These are phyloP conservation scores for Sphaerulina musiva DNA, from an alignment of 2,329 filamentous ascomycete species.

Conservation along the genomic window DNA sequence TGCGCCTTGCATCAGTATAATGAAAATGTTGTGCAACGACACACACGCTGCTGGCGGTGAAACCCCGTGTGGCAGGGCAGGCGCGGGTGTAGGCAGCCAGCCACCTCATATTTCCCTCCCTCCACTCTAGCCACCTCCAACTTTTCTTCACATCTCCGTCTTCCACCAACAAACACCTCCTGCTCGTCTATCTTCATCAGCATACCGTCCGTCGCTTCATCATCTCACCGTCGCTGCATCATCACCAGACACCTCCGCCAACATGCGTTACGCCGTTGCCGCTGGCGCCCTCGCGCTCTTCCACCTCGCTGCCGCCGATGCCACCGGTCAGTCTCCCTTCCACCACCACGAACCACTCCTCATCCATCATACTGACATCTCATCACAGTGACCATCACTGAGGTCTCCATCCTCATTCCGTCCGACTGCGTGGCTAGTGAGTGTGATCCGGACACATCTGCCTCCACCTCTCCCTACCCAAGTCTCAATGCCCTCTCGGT, in stretches of 20 bases:
- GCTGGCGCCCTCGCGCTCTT: constrained; percentile 25
- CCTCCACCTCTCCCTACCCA: constrained; percentile 9
- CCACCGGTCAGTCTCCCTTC: constrained; percentile 20
- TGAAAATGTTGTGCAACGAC: background rate
- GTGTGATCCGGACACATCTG: constrained; percentile 13
- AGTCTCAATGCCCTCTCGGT: constrained; percentile 19
- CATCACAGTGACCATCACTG: constrained; percentile 14
- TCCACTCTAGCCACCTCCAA: background rate
- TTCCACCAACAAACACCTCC: background rate
- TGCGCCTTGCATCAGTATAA: background rate
- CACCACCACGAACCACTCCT: background rate
- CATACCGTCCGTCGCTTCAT: background rate
- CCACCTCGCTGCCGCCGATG: constrained; percentile 21
- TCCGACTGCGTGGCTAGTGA: constrained; percentile 22
- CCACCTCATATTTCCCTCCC: background rate
- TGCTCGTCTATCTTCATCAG: background rate
- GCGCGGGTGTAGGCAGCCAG: background rate
- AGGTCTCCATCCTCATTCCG: constrained; percentile 8
- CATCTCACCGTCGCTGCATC: constrained; percentile 12
- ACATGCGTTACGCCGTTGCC: constrained; percentile 25
- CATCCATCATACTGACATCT: background rate
- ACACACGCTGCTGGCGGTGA: background rate
- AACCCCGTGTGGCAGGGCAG: background rate
- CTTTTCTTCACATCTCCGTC: background rate
- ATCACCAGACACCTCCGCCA: constrained; percentile 20